Evolutionary conservation across 805 yeast species (phyloP), one percentile per base, ranked within the genome.

Genomic region (Kazachstania bromeliacearum): DNA sequence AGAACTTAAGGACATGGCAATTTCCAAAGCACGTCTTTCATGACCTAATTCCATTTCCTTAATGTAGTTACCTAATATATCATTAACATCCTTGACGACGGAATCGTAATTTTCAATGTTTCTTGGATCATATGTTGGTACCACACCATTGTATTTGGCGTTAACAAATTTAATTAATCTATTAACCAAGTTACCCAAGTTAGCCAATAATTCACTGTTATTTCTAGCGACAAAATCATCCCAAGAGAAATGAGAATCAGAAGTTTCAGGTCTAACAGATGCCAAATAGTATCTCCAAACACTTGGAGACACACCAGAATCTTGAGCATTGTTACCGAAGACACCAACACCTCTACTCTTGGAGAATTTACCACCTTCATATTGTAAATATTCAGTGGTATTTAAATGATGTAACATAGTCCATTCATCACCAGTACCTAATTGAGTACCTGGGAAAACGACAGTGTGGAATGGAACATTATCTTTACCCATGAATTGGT

Each of bases 401-500:
- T 78, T 83, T 48, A 92, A 65, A 61, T 88, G 95, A 54, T 85
- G 84, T 48, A 88, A 70, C 75, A 75, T 79, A 41, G 96, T 87
- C 97, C 97, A 92, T 33, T 69, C 53, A 39, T 89, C 89, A 14
- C 71, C 63, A 13, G 98, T 88, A 60, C 97, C 99, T 31, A 92
- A 65, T 63, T 79, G 81, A 19, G 94, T 66, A 29, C 94, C 79
- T 41, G 99, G 99, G 85, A 89, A 92, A 38, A 92, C 94, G 38
- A 92, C 98, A 1, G 96, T 82, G 59, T 92, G 99, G 85, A 92
- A 92, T 22, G 97, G 96, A 52, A 88, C 96, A 57, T 92, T 92
- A 63, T 92, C 99, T 62, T 92, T 92, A 63, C 99, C 99, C 99
- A 92, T 92, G 62, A 92, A 92, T 68, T 92, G 99, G 60, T 84